Base-by-base conservation (phyloP, 352 stramenopile genomes). In the Phytophthora pisi region DNA sequence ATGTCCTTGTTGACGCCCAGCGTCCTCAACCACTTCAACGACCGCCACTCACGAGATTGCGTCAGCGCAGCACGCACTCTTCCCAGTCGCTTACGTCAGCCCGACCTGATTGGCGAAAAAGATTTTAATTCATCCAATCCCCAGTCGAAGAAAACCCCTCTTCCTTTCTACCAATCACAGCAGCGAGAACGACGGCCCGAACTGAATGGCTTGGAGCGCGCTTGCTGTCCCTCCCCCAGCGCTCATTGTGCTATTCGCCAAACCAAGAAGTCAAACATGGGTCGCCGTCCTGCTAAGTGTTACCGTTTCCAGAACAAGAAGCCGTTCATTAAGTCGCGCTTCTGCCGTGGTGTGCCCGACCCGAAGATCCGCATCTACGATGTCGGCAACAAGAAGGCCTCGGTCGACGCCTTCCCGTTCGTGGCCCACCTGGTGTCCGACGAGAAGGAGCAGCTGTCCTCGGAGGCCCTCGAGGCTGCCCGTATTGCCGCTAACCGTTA, bases 301-400 rank as follows among this genome's bases (percentile, higher is more conserved):
- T 99, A 99, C 91, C 97, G 98, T 82, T 99, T 99, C 95, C 96
- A 99, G 87, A 99, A 99, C 96, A 99, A 99, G 97, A 99, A 99
- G 90, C 98, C 98, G 54, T 99, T 99, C 92, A 99, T 99, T 88
- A 99, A 99, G 93, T 99, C 96, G 58, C 95, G 98, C 69, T 99
- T 98, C 89, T 99, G 97, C 81, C 97, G 98, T 88, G 98, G 98
- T 96, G 98, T 99, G 60, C 98, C 97, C 47, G 91, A 95, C 78
- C 77, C 87, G 46, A 95, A 95, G 90, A 99, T 99, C 83, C 91
- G 96, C 64, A 99, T 99, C 84, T 99, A 99, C 86, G 98, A 99
- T 83, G 95, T 98, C 42, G 98, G 98, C 71, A 97, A 98, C 89
- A 99, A 99, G 86, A 98, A 97, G 80, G 97, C 97, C 43, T 92